Conservation (phyloP, 129 eudicot genomes). For the Flaveria bidentis region DNA sequence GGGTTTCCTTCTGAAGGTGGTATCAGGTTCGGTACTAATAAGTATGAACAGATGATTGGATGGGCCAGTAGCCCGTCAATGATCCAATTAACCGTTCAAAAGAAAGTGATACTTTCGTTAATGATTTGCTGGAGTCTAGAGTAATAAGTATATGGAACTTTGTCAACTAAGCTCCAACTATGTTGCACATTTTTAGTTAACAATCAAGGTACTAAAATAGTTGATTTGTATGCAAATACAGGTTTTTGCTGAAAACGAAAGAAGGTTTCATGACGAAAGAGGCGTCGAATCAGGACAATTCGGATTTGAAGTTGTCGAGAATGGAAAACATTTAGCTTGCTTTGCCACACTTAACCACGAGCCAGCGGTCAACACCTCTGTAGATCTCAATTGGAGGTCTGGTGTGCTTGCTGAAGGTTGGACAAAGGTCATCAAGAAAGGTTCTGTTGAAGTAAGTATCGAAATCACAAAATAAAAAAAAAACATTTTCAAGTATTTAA, state of each 20-base stretch:
- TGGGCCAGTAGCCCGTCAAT: too few species aligned
- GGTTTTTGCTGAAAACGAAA: slow-evolving; percentile 61
- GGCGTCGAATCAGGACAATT: slow-evolving; percentile 70
- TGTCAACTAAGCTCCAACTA: too few species aligned
- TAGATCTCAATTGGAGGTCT: slow-evolving; percentile 87
- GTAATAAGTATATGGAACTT: too few species aligned
- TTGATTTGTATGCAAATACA: slow-evolving; percentile 28
- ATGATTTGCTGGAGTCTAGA: too few species aligned
- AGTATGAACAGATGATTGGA: too few species aligned
- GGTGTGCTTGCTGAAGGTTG: slow-evolving; percentile 80
- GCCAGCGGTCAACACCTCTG: slow-evolving; percentile 49
- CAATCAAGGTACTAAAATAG: not conserved
- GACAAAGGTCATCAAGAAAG: slow-evolving; percentile 74
- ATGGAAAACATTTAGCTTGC: slow-evolving; percentile 78
- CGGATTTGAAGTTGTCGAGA: slow-evolving; percentile 55
- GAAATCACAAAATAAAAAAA: not conserved
- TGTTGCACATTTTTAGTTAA: too few species aligned
- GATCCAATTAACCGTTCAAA: too few species aligned
- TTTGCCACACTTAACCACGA: slow-evolving; percentile 54
- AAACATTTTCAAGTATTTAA: not conserved
- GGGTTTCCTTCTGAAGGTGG: not conserved
- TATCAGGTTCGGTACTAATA: too few species aligned
- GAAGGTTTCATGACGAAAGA: slow-evolving; percentile 53
- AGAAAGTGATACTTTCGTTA: too few species aligned
- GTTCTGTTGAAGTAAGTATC: slow-evolving; percentile 65